Percentiles rank a stretch among this genome's conserved stretches.
Conservation (phyloP, 1,139 yeast species). For the Petasospora rhodanensis region DNA sequence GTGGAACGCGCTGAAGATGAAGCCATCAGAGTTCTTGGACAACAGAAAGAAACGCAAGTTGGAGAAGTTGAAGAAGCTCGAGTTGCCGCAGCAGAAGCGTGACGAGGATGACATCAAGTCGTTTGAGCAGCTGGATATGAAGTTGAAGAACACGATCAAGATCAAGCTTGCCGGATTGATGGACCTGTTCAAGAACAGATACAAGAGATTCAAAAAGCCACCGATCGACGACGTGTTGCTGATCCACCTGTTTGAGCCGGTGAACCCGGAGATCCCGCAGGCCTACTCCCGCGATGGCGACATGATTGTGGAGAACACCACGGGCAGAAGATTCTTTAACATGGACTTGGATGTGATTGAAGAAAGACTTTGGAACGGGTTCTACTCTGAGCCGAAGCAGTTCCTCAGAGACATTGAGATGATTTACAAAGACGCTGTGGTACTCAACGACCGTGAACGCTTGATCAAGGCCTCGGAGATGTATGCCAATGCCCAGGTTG, state of each 20-base stretch:
- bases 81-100: constrained; percentile 14
- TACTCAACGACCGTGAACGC: constrained; percentile 79
- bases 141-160: constrained; percentile 77
- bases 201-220: constrained; percentile 88
- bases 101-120: constrained; percentile 36
- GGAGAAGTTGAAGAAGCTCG: constrained; percentile 18
- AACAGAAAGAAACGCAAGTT: constrained; percentile 33
- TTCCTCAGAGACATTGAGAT: constrained; percentile 78
- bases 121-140: constrained; percentile 69
- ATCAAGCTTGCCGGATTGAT: constrained; percentile 81
- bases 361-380: constrained; percentile 96
- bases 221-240: constrained; percentile 72
- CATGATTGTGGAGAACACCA: constrained; percentile 72
- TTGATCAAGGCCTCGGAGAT: constrained; percentile 88
- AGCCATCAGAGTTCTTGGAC: constrained; percentile 52
- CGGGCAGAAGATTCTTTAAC: constrained; percentile 71
- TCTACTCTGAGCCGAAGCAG: constrained; percentile 87
- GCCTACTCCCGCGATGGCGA: constrained; percentile 62
- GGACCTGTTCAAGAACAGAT: constrained; percentile 83
- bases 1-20: constrained; percentile 52
- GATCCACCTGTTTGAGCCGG: constrained; percentile 72
- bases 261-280: constrained; percentile 27
- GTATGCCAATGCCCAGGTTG: constrained; percentile 95
- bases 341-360: constrained; percentile 94
- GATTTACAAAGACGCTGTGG: constrained; percentile 75